Evolutionary conservation across 1,139 yeast species (phyloP).

Genomic region (Yamadazyma atlantica): DNA sequence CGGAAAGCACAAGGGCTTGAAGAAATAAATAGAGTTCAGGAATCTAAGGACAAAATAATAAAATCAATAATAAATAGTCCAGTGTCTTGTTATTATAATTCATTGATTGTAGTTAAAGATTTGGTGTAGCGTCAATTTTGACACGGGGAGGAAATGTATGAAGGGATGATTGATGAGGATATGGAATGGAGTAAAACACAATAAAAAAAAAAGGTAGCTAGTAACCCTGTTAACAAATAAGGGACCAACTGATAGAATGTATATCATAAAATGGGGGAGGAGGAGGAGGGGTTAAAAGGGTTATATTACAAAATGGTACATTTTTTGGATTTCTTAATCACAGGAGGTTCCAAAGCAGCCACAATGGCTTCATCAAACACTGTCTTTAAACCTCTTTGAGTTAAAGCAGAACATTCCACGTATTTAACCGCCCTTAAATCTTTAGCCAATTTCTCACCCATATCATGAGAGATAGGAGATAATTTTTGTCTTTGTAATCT

Average conservation of each 20-base stretch:
- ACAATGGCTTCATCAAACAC: slow-evolving; percentile 97
- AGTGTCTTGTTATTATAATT: background rate
- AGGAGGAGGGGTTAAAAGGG: background rate
- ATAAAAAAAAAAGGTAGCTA: too few relatives aligned
- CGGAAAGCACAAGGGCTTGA: background rate
- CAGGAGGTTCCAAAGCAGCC: slow-evolving; percentile 92
- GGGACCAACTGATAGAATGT: background rate
- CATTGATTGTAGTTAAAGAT: too few relatives aligned
- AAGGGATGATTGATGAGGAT: background rate
- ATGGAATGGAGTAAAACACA: background rate
- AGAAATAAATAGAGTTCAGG: slow-evolving; percentile 2
- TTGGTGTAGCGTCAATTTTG: too few relatives aligned
- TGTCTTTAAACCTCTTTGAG: slow-evolving; percentile 93
- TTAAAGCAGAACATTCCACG: slow-evolving; percentile 96
- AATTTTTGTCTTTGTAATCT: slow-evolving; percentile 89
- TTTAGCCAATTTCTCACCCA: slow-evolving; percentile 90
- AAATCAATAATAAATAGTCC: background rate
- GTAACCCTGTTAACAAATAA: background rate
- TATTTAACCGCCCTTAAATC: slow-evolving; percentile 94
- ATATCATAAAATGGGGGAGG: background rate
- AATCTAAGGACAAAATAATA: background rate
- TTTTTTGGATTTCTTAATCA: slow-evolving; percentile 76
- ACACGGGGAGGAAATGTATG: too few relatives aligned
- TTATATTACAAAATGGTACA: slow-evolving; percentile 67
- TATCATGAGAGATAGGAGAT: slow-evolving; percentile 80